Evolutionary conservation across 176 grass and related monocot genomes (phyloP).

Genomic region (Hsuehochloa calcarea): DNA sequence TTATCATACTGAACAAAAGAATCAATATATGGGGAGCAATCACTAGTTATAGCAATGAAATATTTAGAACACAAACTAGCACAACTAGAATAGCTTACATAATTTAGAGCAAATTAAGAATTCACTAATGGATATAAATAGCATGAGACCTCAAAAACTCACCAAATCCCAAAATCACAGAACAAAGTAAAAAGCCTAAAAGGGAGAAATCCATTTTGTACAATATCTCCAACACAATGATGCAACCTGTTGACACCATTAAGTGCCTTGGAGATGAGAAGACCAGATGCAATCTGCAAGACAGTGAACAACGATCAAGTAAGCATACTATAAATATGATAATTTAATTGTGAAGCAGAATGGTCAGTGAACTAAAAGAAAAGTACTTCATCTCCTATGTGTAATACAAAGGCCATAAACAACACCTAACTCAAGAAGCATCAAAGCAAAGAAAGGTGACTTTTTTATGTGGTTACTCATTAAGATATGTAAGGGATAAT

Average conservation of each 20-base stretch:
- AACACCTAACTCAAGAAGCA: slow-evolving; percentile 5
- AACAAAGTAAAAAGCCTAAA: slow-evolving; percentile 76
- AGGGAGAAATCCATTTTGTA: slow-evolving; percentile 92
- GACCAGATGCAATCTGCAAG: slow-evolving; percentile 85
- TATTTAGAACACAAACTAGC: slow-evolving; percentile 18
- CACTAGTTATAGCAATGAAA: slow-evolving; percentile 14
- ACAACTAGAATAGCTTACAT: slow-evolving; percentile 12
- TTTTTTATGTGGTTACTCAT: background rate
- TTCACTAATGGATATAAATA: slow-evolving; percentile 20
- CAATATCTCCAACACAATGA: slow-evolving; percentile 80
- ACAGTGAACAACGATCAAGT: slow-evolving; percentile 1
- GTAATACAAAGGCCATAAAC: background rate
- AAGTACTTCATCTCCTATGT: background rate
- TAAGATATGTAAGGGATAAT: background rate
- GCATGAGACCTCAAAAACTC: slow-evolving; percentile 39
- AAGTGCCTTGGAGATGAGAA: slow-evolving; percentile 97
- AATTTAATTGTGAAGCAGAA: slow-evolving; percentile 8
- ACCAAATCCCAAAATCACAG: slow-evolving; percentile 79
- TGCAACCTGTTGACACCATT: slow-evolving; percentile 76
- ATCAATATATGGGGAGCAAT: background rate
- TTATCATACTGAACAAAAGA: slow-evolving; percentile 23
- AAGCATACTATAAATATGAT: slow-evolving; percentile 1
- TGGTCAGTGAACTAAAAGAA: slow-evolving; percentile 9
- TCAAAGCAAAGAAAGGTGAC: background rate
- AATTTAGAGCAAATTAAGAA: slow-evolving; percentile 20